Conservation (phyloP, 1,284 basidiomycete species). For the Serendipita sp. region DNA sequence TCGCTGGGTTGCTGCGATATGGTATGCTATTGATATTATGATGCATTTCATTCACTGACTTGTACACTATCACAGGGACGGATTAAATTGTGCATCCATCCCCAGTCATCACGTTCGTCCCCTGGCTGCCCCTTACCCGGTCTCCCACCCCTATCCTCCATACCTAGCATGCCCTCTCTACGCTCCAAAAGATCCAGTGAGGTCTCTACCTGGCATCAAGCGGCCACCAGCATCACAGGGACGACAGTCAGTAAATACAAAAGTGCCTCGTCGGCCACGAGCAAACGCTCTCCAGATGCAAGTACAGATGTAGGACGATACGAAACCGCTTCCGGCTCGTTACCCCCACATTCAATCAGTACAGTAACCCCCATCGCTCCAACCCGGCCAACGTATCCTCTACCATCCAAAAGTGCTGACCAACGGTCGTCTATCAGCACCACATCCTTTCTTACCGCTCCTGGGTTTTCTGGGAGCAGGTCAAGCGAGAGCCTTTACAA, state of each 20-base stretch:
- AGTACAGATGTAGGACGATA: not conserved
- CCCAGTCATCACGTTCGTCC: too few species aligned
- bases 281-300: not conserved
- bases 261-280: not conserved
- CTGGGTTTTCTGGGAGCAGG: not conserved
- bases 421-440: not conserved
- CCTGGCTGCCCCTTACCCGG: too few species aligned
- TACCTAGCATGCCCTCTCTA: not conserved
- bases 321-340: not conserved
- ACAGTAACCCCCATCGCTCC: not conserved
- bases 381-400: not conserved
- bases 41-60: slow-evolving; percentile 3
- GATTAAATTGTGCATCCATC: slow-evolving; percentile 34
- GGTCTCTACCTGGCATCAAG: not conserved
- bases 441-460: not conserved
- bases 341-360: not conserved
- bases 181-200: not conserved
- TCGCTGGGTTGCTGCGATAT: slow-evolving; percentile 76
- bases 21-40: slow-evolving; percentile 29
- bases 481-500: not conserved
- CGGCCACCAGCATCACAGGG: not conserved
- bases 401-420: not conserved
- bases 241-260: not conserved
- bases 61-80: slow-evolving; percentile 39
- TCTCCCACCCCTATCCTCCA: not conserved